Base-by-base conservation (phyloP, 495 filamentous ascomycete genomes). In the Talaromyces liani region DNA sequence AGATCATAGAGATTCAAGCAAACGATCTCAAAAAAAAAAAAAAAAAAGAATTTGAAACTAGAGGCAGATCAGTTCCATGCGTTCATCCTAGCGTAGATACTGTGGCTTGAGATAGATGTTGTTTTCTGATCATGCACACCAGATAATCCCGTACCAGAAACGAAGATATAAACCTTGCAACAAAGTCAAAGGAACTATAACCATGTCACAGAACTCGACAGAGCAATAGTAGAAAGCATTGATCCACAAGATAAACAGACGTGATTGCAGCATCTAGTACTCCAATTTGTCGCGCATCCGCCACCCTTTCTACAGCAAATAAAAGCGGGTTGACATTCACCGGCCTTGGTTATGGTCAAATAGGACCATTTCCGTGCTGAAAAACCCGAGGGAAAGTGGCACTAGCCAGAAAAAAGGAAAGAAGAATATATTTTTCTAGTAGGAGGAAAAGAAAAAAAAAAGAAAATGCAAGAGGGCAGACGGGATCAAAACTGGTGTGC, bases 331-430 rank as follows among this genome's bases (percentile, higher is more conserved):
- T 29, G 59, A 20, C 12, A 47, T 61, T 61, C 16, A 49, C 24
- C 24, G 20, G 59, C 59, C 25, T 27, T 10, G 5, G 24, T 31
- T 9, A 7, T 31, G 29, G 18, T 58, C 55, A 34, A 58, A 58
- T 58, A 58, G 25, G 55, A 58, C 55, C 25, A 20, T 58, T 58
- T 58, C 55, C 55, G 55, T 14, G 27, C 10, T 34, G 55, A 31
- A 58, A 58, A 36, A 36, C 18, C 27, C 55, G 55, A 58, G 29
- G 56, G 64, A 31, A 49, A 64, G 51, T 61, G 62, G 65, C 33
- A 34, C 27, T 25, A 27, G 18, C 22, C 12, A 22, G 53, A 36
- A 41, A 39, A 47, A 59, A 59, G 14, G 22, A 58, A 45, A 58
- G 34, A 59, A 20, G 24, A 65, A 36, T 61, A 54, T 36, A 47